Evolutionary conservation across 768 basidiomycete species (phyloP).

Genomic region (Pleurotus pulmonarius): DNA sequence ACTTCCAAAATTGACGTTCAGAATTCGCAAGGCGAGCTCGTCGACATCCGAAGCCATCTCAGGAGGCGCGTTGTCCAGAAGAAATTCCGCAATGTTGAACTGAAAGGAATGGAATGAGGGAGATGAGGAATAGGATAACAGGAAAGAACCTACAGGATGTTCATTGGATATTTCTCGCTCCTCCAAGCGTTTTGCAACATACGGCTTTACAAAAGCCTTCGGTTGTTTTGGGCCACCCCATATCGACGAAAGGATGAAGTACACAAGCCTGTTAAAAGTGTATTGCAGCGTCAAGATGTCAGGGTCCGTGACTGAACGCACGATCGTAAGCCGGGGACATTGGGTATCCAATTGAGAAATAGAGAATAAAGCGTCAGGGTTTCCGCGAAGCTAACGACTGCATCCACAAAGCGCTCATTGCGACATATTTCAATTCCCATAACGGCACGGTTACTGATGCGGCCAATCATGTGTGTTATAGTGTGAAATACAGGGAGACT

Average conservation of each 20-base stretch:
- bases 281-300: not conserved
- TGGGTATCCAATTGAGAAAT: conserved; percentile 29
- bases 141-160: conserved; percentile 20
- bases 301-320: conserved; percentile 11
- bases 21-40: conserved; percentile 29
- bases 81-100: conserved; percentile 25
- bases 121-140: not conserved
- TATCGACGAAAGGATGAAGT: conserved; percentile 26
- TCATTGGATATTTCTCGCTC: conserved; percentile 19
- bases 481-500: conserved; percentile 28
- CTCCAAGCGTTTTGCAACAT: conserved; percentile 21
- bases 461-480: conserved; percentile 33
- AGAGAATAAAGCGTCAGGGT: conserved; percentile 28
- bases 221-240: conserved; percentile 29
- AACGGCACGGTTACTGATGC: conserved; percentile 35
- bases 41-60: conserved; percentile 21
- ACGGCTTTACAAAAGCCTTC: conserved; percentile 24
- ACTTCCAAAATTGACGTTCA: conserved; percentile 37
- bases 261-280: conserved; percentile 20
- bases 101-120: not conserved
- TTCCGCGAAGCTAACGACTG: conserved; percentile 31
- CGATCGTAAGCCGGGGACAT: conserved; percentile 21
- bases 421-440: conserved; percentile 31
- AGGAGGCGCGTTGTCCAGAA: conserved; percentile 25
- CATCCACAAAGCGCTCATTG: conserved; percentile 28